Evolutionary conservation across 129 eudicot species (phyloP), one percentile per base, ranked within the genome.

Genomic region (Rutidosis leptorrhynchoides): DNA sequence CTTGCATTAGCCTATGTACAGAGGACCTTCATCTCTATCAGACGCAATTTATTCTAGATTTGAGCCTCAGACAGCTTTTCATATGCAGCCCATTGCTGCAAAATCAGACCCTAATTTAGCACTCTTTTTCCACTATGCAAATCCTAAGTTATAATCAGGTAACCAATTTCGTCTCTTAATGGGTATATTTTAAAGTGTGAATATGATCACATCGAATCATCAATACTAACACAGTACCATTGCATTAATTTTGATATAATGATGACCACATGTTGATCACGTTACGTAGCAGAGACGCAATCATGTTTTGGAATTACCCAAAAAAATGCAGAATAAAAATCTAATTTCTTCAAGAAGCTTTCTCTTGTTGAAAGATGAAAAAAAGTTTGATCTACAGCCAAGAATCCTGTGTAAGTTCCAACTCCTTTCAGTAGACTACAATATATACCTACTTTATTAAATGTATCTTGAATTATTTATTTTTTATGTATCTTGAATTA

Each of bases 71-170:
- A n/a, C n/a, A n/a, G n/a, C n/a, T n/a, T n/a, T n/a, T n/a, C n/a
- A n/a, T n/a, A n/a, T n/a, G n/a, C n/a, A n/a, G n/a, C n/a, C n/a
- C n/a, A n/a, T n/a, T n/a, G n/a, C n/a, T n/a, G n/a, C n/a, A n/a
- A n/a, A n/a, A n/a, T n/a, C n/a, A n/a, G n/a, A n/a, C n/a, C n/a
- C n/a, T n/a, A n/a, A n/a, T n/a, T n/a, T n/a, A n/a, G n/a, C n/a
- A n/a, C n/a, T n/a, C n/a, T n/a, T n/a, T n/a, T 51, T 73, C 85
- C 65, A 57, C 40, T 28, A 85, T n/a, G 72, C 69, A 77, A 45
- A 14, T 80, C 78, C 66, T 80, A 77, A 84, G 25, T 58, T 9
- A 56, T 56, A 64, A 37, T 56, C 73, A 57, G 17, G 46, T 21
- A 26, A 25, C 27, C 10, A 28, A 11, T 57, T 10, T 37, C 24